Evolutionary conservation across 768 basidiomycete species (phyloP).

Genomic region (Mycena sanguinolenta): DNA sequence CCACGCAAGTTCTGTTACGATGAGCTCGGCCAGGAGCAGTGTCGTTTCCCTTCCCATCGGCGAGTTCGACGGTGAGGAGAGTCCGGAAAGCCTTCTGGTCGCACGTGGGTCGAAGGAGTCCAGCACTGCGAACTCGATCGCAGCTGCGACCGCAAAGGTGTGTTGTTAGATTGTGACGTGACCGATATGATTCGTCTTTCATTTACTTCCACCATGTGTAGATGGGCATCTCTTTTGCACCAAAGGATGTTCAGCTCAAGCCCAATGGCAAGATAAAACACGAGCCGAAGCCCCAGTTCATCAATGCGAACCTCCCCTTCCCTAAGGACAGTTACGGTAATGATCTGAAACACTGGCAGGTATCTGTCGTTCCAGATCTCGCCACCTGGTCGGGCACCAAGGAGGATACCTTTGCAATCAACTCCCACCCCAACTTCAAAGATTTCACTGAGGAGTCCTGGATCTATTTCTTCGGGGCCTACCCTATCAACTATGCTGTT

Average conservation of each 20-base stretch:
- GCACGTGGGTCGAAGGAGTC: constrained; percentile 1
- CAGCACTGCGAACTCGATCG: neutral
- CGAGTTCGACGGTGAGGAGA: constrained; percentile 1
- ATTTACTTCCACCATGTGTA: neutral
- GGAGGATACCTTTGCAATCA: neutral
- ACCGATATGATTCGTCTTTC: too few species aligned
- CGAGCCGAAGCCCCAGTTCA: neutral
- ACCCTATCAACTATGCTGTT: neutral
- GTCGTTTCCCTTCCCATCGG: neutral
- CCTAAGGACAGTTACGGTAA: neutral
- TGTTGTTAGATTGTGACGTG: neutral
- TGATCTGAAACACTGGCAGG: neutral
- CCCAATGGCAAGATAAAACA: neutral
- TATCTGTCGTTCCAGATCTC: neutral
- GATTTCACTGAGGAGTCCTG: neutral
- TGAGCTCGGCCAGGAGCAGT: neutral
- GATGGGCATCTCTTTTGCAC: constrained; percentile 8
- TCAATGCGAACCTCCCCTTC: neutral
- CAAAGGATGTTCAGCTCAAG: neutral
- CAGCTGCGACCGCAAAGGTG: neutral
- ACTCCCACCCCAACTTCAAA: neutral
- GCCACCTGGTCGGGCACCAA: neutral
- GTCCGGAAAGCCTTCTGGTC: neutral
- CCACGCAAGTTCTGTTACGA: neutral
- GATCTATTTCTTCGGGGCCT: neutral